Percentiles rank a stretch among this genome's conserved stretches.
Evolutionary conservation across 768 basidiomycete species (phyloP).

Genomic region (Macrolepiota fuliginosa): DNA sequence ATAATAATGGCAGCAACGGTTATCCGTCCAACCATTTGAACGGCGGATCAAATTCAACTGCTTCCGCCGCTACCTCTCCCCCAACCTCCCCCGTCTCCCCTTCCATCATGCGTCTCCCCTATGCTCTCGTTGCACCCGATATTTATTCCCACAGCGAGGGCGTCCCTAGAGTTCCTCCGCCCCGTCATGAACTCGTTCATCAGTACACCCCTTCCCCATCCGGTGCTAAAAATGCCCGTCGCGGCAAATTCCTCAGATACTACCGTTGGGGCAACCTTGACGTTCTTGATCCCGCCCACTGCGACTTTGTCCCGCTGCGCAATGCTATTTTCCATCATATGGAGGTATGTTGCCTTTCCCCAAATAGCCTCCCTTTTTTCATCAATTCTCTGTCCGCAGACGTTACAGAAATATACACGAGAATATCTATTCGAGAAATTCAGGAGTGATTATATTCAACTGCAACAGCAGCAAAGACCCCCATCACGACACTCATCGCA

Average conservation of each 20-base stretch:
- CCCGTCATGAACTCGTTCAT: slow-evolving; percentile 70
- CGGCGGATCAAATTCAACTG: slow-evolving; percentile 41
- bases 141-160: slow-evolving; percentile 84
- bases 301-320: slow-evolving; percentile 77
- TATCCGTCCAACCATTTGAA: slow-evolving; percentile 33
- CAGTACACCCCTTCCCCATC: slow-evolving; percentile 67
- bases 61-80: slow-evolving; percentile 45
- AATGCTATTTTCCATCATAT: slow-evolving; percentile 85
- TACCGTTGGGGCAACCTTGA: slow-evolving; percentile 88
- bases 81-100: slow-evolving; percentile 65
- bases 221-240: slow-evolving; percentile 44
- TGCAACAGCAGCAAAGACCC: slow-evolving; percentile 43
- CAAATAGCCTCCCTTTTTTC: slow-evolving; percentile 15
- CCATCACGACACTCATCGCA: slow-evolving; percentile 44
- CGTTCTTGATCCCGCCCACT: slow-evolving; percentile 74
- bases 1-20: slow-evolving; percentile 41
- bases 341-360: slow-evolving; percentile 55
- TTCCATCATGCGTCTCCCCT: slow-evolving; percentile 68
- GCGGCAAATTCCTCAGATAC: slow-evolving; percentile 64
- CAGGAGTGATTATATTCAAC: slow-evolving; percentile 52
- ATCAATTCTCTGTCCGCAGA: slow-evolving; percentile 39
- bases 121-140: slow-evolving; percentile 82
- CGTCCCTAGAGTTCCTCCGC: slow-evolving; percentile 50
- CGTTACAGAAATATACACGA: slow-evolving; percentile 80
- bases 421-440: slow-evolving; percentile 84